Percentiles rank a stretch among this genome's conserved stretches.
phyloP scores from a whole-genome alignment of 225 moss, liverwort and hornwort genomes.

The Physcomitrium patens region DNA sequence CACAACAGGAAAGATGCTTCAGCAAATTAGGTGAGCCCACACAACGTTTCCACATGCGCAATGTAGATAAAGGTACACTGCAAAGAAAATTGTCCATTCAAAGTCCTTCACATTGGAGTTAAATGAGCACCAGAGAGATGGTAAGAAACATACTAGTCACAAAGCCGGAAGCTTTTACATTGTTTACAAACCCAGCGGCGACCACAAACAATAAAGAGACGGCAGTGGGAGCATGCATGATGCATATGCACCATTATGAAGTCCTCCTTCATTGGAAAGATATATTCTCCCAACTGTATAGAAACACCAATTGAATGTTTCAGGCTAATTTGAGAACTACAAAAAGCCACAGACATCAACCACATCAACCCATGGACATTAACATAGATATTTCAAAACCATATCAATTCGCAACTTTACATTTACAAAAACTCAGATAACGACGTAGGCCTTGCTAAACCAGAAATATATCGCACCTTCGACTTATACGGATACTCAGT shows the following conservation, averaged over 20 bases:
- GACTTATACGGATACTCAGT: slow-evolving; percentile 98
- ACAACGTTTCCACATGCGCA: slow-evolving; percentile 5
- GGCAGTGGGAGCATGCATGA: slow-evolving; percentile 90
- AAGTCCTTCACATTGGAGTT: background rate
- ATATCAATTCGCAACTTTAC: background rate
- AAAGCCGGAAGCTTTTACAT: slow-evolving; percentile 92
- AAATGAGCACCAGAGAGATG: slow-evolving; percentile 7
- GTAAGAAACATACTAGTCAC: slow-evolving; percentile 69
- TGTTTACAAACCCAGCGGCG: slow-evolving; percentile 90
- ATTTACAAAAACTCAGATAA: background rate
- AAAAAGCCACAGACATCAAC: slow-evolving; percentile 14
- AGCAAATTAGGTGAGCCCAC: slow-evolving; percentile 15
- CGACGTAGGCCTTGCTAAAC: background rate
- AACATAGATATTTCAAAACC: background rate
- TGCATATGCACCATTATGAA: slow-evolving; percentile 99
- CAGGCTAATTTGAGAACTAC: slow-evolving; percentile 3
- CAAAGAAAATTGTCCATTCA: background rate
- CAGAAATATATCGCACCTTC: slow-evolving; percentile 55
- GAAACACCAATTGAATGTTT: slow-evolving; percentile 25
- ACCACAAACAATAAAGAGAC: slow-evolving; percentile 76
- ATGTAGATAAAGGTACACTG: background rate
- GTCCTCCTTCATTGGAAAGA: slow-evolving; percentile 99
- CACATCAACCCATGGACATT: background rate
- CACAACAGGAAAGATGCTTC: background rate
- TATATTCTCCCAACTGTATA: slow-evolving; percentile 94